phyloP scores from a whole-genome alignment of 2,329 filamentous ascomycete genomes.

The Scytalidium sp. region DNA sequence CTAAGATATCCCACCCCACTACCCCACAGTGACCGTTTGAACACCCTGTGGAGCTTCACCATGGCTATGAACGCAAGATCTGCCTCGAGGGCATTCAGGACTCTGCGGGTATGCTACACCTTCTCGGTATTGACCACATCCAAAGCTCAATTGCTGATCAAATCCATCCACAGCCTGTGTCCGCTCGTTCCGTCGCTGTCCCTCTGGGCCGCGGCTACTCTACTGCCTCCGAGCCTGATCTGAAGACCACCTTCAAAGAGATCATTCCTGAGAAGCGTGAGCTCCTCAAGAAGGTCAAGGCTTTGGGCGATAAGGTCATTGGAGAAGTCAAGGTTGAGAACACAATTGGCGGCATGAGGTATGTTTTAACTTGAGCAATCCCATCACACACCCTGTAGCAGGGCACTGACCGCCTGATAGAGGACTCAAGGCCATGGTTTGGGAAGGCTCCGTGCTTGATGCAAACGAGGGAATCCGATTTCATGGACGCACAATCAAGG shows the following conservation, averaged over 20 bases:
- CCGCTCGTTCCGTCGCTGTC: constrained; percentile 27
- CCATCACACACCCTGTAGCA: neutral
- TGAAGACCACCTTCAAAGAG: constrained; percentile 82
- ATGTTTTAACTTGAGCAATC: constrained; percentile 13
- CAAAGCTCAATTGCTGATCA: constrained; percentile 5
- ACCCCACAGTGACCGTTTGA: constrained; percentile 16
- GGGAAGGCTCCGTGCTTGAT: constrained; percentile 97
- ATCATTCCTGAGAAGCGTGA: constrained; percentile 91
- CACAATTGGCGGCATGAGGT: constrained; percentile 92
- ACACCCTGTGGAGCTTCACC: constrained; percentile 17
- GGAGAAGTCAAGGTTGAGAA: constrained; percentile 94
- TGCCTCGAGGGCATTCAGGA: constrained; percentile 60
- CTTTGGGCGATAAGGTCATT: constrained; percentile 75
- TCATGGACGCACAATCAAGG: constrained; percentile 96
- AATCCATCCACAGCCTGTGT: constrained; percentile 21
- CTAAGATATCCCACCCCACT: neutral
- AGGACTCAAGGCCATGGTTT: constrained; percentile 96
- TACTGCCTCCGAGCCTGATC: constrained; percentile 76
- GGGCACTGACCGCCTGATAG: constrained; percentile 30
- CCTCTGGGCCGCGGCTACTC: constrained; percentile 58
- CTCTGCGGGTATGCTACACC: constrained; percentile 53
- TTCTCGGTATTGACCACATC: constrained; percentile 13
- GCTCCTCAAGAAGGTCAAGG: constrained; percentile 90
- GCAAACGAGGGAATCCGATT: constrained; percentile 97
- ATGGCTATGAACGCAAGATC: constrained; percentile 66